A percentile compares a stretch with the other conserved stretches of the same genome.
These are phyloP conservation scores for Pythium sukuiense DNA, from an alignment of 352 stramenopile genomes.

Conservation along the genomic window DNA sequence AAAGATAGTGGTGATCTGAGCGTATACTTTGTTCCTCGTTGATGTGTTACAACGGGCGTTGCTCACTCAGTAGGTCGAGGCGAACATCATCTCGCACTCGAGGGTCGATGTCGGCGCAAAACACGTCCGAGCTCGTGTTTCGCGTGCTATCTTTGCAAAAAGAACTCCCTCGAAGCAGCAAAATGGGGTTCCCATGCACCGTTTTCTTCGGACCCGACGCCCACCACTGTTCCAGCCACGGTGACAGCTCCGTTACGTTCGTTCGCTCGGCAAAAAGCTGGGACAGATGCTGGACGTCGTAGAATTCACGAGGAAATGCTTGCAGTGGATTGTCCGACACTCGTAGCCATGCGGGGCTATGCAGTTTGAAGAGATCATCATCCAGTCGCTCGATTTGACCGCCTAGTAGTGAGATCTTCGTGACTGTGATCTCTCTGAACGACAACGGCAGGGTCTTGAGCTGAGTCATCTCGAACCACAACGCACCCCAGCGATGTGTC, in stretches of 20 bases:
- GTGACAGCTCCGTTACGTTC: background rate
- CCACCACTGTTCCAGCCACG: constrained; percentile 4
- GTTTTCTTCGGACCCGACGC: background rate
- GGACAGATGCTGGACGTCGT: background rate
- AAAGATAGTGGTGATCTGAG: too few relatives aligned
- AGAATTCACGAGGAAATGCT: background rate
- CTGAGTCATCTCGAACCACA: constrained; percentile 11
- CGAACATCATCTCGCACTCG: constrained; percentile 4
- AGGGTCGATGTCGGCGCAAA: constrained; percentile 2
- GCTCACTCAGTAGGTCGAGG: background rate
- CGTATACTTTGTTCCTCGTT: too few relatives aligned
- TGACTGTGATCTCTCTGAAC: background rate
- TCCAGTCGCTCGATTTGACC: background rate
- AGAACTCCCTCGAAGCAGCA: background rate
- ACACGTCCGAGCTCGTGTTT: background rate
- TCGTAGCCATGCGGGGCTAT: constrained; percentile 1
- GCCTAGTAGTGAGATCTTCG: background rate
- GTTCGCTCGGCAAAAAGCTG: background rate
- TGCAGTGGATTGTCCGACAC: constrained; percentile 1
- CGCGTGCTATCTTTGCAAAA: background rate
- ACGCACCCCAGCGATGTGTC: background rate
- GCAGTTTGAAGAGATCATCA: background rate
- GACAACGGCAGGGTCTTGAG: background rate
- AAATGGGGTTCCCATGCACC: constrained; percentile 4
- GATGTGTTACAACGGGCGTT: background rate